Base-by-base conservation (phyloP, 2,329 filamentous ascomycete species). In the Clathrospora elynae region DNA sequence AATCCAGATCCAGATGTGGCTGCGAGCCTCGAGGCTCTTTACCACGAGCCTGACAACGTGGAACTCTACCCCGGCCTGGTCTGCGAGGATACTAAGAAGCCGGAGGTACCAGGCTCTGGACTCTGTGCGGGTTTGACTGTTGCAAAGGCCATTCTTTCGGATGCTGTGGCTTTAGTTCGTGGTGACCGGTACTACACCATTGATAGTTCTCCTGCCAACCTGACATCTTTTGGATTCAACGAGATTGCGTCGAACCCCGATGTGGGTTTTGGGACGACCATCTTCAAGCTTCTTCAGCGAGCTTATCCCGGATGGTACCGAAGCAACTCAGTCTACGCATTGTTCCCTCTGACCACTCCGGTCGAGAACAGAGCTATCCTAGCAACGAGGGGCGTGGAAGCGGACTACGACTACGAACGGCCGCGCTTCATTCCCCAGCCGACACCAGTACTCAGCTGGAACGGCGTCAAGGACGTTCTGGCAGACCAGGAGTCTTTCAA, bases 281-380 rank as follows among this genome's bases (percentile, higher is more conserved):
- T 41, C 22, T 88, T 90, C 74, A 91, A 90, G 73, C 77, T 92
- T 14, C 84, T 88, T 60, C 74, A 86, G 34, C 80, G 85, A 5
- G 85, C 86, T 0, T 88, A 91, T 75, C 88, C 88, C 1, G 78
- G 86, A 53, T 84, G 87, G 71, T 90, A 89, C 77, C 82, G 80
- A 62, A 70, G 75, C n/a, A 83, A 91, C 71, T 89, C 85, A 0
- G 82, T 89, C 44, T 91, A 90, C 51, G 87, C 87, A 0, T 86
- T 90, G 61, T 89, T 87, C 57, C 87, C 87, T 5, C 75, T 82
- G 67, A 81, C 78, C 7, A 83, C 85, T 3, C 87, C 87, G 0
- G 72, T 73, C 0, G 86, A 90, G 68, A 90, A 87, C 60, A 71
- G 75, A 45, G 82, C 80, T 57, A 90, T 91, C 55, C 16, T 13